Conservation (phyloP, 768 basidiomycete genomes). For the Amanita phalloides region DNA sequence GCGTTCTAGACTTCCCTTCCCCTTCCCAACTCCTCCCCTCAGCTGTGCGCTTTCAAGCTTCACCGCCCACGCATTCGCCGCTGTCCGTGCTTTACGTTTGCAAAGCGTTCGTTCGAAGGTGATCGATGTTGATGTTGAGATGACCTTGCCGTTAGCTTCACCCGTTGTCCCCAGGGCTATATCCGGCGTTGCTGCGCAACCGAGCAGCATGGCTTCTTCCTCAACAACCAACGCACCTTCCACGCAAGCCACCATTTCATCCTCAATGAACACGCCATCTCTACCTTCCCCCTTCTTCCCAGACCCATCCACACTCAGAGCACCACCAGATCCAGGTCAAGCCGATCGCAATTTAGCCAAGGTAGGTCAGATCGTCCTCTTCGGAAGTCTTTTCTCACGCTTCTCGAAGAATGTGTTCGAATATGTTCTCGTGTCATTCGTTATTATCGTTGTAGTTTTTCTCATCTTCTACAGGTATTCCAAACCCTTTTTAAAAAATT, state of each 20-base stretch:
- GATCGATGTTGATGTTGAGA: not conserved
- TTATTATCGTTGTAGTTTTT: not conserved
- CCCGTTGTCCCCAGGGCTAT: not conserved
- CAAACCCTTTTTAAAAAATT: not conserved
- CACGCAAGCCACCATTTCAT: not conserved
- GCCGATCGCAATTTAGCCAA: slow-evolving; percentile 12
- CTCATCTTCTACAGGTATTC: not conserved
- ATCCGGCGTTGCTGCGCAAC: not conserved
- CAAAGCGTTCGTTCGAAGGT: not conserved
- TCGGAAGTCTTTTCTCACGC: not conserved
- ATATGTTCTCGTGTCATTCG: not conserved
- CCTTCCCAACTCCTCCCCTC: not conserved
- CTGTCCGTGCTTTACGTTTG: not conserved
- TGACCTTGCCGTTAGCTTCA: not conserved
- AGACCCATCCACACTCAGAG: slow-evolving; percentile 13
- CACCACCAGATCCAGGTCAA: not conserved
- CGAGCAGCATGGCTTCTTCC: not conserved
- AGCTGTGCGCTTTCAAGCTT: not conserved
- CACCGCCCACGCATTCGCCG: not conserved
- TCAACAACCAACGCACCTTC: not conserved
- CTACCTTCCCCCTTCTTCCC: slow-evolving; percentile 15
- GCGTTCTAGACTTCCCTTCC: not conserved
- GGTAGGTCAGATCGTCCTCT: slow-evolving; percentile 8
- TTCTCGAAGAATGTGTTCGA: not conserved
- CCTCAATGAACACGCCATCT: not conserved